A percentile compares a stretch with the other conserved stretches of the same genome.
phyloP scores from a whole-genome alignment of 75 land plant species.

The Ceratopteris richardii region DNA sequence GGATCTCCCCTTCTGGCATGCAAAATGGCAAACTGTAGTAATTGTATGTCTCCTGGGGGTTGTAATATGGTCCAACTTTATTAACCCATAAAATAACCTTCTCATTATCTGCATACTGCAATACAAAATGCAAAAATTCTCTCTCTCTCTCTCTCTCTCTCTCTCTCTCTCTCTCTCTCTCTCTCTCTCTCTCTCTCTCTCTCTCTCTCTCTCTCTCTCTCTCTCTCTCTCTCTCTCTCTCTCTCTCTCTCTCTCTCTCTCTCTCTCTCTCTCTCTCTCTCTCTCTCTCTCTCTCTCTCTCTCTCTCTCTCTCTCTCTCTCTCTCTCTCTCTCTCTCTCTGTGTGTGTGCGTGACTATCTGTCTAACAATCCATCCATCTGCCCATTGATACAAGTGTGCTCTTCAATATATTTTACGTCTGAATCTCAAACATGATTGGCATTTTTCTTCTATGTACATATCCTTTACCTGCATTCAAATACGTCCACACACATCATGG shows the following conservation, averaged over 20 bases:
- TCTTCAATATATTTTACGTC: too few species aligned
- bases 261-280: constrained; percentile 9
- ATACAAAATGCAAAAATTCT: background rate
- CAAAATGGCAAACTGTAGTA: constrained; percentile 55
- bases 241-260: background rate
- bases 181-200: background rate
- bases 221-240: constrained; percentile 6
- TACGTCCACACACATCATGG: too few species aligned
- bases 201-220: constrained; percentile 8
- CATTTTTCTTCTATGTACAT: too few species aligned
- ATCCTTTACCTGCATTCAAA: too few species aligned
- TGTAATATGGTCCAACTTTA: constrained; percentile 51
- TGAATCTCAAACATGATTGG: too few species aligned
- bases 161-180: constrained; percentile 7
- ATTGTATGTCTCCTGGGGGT: constrained; percentile 53
- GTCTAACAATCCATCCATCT: too few species aligned
- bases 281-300: constrained; percentile 5
- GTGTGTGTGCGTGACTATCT: too few species aligned
- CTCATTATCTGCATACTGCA: constrained; percentile 59
- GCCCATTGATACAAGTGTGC: too few species aligned
- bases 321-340: constrained; percentile 7
- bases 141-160: constrained; percentile 6
- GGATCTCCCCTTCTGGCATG: constrained; percentile 14
- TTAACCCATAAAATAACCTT: constrained; percentile 39
- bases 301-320: background rate